Conservation (phyloP, 2,329 filamentous ascomycete species). For the Incumbomyces lentus region DNA sequence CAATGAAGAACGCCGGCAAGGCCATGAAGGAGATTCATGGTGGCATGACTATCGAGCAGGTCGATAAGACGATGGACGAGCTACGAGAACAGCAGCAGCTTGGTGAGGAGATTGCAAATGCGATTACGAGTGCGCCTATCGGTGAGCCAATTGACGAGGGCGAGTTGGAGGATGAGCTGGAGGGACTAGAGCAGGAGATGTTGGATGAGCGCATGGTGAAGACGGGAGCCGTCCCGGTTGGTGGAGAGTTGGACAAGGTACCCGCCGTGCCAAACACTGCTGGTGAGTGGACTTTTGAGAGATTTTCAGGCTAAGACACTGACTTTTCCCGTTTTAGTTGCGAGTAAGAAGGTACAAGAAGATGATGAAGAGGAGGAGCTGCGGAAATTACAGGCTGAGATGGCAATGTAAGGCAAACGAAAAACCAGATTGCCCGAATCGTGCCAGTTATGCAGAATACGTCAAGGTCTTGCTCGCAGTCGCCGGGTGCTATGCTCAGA, state of each 20-base stretch:
- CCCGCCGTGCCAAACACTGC: conserved; percentile 65
- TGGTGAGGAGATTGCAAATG: conserved; percentile 82
- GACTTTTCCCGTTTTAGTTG: conserved; percentile 6
- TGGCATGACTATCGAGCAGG: conserved; percentile 83
- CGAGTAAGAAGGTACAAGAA: conserved; percentile 51
- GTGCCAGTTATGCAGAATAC: too few relatives aligned
- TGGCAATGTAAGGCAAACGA: conserved; percentile 64
- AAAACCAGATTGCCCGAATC: too few relatives aligned
- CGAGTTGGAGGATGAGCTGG: conserved; percentile 77
- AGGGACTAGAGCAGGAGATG: conserved; percentile 78
- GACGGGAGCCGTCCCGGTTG: conserved; percentile 73
- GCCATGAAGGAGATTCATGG: conserved; percentile 93
- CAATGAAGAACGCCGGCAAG: conserved; percentile 81
- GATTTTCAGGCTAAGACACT: neutral
- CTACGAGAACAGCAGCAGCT: conserved; percentile 85
- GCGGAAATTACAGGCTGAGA: conserved; percentile 85
- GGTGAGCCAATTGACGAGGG: conserved; percentile 68
- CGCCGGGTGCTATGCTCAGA: too few relatives aligned
- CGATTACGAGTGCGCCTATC: conserved; percentile 62
- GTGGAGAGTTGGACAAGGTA: conserved; percentile 65
- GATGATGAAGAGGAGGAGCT: conserved; percentile 96
- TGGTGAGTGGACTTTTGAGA: conserved; percentile 47
- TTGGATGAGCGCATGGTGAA: conserved; percentile 90
- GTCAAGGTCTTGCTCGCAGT: too few relatives aligned
- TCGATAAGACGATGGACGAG: conserved; percentile 89